Evolutionary conservation across 345 rosid genomes (phyloP), one percentile per base, ranked within the genome.

Genomic region (Crucihimalaya himalaica): DNA sequence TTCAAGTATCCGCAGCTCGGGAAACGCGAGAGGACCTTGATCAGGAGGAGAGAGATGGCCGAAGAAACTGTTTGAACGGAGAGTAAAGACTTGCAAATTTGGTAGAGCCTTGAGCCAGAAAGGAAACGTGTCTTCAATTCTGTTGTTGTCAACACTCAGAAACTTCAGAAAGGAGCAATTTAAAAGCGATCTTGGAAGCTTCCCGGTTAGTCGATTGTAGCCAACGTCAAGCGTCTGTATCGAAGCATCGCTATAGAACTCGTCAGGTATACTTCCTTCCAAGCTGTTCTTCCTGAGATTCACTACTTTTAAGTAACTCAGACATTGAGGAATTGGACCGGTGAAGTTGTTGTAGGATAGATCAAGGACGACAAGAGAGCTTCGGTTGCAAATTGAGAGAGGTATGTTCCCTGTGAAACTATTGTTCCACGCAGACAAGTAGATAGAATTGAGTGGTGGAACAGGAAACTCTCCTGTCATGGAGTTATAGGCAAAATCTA

Each of bases 231-330:
- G 73, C 0, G 73, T 75, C n/a, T 34, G 48, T n/a, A 25, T 54
- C 3, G 1, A 58, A 45, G 78, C 73, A 2, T 62, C 59, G 1
- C 1, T 34, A 8, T 34, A 51, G 55, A 67, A 59, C 46, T 7
- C 19, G 20, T 75, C 78, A 11, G 78, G 78, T 10, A 74, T 42
- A 35, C 60, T 66, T 66, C 78, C 78, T 74, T 66, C 52, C 29
- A 74, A 66, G n/a, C 6, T 74, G 66, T 66, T 74, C 72, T 66
- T 74, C 43, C 78, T n/a, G 43, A 74, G 59, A 15, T 74, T 74
- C 27, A 66, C 66, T 4, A 74, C 11, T 47, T 51, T 66, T 6
- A 66, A 13, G 25, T 74, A 57, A 27, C 60, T 74, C 43, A 74
- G 9, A 47, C 78, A 74, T 0, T 5, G 66, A 66, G 78, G 78